A percentile compares a stretch with the other conserved stretches of the same genome.
These are phyloP conservation scores for Trematosphaeria pertusa DNA, from an alignment of 2,329 filamentous ascomycete species.

Conservation along the genomic window DNA sequence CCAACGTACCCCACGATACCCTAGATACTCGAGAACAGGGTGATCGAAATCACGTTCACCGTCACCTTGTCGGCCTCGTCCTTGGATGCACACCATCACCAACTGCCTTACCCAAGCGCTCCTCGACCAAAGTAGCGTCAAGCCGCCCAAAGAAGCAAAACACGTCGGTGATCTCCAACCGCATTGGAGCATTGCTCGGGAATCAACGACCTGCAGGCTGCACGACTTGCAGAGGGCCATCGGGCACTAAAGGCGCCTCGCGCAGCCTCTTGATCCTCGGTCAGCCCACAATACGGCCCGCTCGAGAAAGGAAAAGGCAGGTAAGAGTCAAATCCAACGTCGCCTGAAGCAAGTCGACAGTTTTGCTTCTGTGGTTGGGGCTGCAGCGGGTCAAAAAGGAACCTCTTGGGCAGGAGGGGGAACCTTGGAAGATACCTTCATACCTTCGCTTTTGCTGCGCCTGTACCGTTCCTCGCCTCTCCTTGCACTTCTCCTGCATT, in stretches of 20 bases:
- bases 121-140: too few species aligned
- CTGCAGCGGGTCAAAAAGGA: too few species aligned
- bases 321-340: conserved; percentile 27
- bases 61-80: too few species aligned
- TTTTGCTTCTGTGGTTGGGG: conserved; percentile 8
- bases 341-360: not conserved
- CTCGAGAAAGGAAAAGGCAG: conserved; percentile 20
- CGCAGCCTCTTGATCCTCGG: conserved; percentile 34
- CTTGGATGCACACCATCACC: too few species aligned
- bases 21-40: too few species aligned
- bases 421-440: too few species aligned
- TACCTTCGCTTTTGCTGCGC: too few species aligned
- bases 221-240: conserved; percentile 20
- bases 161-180: conserved; percentile 27
- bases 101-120: too few species aligned
- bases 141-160: conserved; percentile 26
- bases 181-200: conserved; percentile 28
- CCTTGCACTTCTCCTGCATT: not conserved
- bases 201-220: conserved; percentile 24
- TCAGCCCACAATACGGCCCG: conserved; percentile 18
- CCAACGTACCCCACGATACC: too few species aligned
- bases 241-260: conserved; percentile 41
- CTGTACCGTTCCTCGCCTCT: not conserved
- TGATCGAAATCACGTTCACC: too few species aligned
- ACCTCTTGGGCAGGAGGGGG: too few species aligned